These are phyloP conservation scores for Straminergon stramineum DNA, from an alignment of 225 moss, liverwort and hornwort genomes.

Conservation along the genomic window DNA sequence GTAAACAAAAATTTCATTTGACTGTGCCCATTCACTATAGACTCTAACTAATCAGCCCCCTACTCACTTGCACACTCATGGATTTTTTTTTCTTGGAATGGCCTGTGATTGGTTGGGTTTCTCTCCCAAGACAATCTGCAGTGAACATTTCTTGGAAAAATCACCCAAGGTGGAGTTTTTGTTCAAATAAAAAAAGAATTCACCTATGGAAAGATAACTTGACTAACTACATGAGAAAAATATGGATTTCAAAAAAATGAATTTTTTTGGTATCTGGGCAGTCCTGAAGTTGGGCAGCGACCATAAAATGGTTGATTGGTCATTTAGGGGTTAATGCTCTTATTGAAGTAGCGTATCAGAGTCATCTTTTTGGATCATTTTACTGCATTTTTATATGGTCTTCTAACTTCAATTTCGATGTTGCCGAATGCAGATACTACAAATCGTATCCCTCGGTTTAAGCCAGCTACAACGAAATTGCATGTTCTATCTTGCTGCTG, in stretches of 20 bases:
- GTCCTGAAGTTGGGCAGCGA: background rate
- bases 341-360: background rate
- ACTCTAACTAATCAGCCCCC: background rate
- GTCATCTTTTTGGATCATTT: background rate
- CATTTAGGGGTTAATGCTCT: background rate
- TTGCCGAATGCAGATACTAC: conserved; percentile 50
- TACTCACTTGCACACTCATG: too few relatives aligned
- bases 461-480: conserved; percentile 44
- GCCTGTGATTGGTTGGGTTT: background rate
- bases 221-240: too few relatives aligned
- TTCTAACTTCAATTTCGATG: background rate
- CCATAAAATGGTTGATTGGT: background rate
- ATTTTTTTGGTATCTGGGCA: background rate
- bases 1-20: background rate
- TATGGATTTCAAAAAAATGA: too few relatives aligned
- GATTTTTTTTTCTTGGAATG: background rate
- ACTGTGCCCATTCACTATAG: background rate
- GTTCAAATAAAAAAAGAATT: too few relatives aligned
- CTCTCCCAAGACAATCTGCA: background rate
- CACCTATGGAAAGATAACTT: too few relatives aligned
- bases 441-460: conserved; percentile 49
- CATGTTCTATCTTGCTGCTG: conserved; percentile 97
- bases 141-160: background rate
- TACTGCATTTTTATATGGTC: background rate
- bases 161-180: too few relatives aligned